Evolutionary conservation across 1,139 yeast genomes (phyloP).

Genomic region (Suhomyces kunorum): DNA sequence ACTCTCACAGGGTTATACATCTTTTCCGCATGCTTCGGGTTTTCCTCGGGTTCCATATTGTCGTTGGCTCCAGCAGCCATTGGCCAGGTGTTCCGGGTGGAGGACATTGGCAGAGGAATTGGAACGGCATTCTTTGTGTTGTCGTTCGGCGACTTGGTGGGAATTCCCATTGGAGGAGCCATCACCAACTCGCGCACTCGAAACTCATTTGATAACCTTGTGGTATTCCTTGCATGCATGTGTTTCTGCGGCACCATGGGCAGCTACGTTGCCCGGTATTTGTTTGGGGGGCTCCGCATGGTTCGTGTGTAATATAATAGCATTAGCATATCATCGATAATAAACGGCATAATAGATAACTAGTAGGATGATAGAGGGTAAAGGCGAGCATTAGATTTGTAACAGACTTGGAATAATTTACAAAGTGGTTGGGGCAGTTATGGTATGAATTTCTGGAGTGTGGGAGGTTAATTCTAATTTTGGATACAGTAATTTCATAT

Average conservation of each 20-base stretch:
- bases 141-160: conserved; percentile 36
- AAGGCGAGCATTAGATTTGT: too few species aligned
- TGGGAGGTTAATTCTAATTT: too few species aligned
- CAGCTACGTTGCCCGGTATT: conserved; percentile 27
- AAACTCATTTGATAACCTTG: conserved; percentile 30
- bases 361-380: too few species aligned
- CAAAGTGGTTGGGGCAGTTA: too few species aligned
- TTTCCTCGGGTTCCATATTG: conserved; percentile 34
- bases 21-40: conserved; percentile 32
- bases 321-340: neutral
- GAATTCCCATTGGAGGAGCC: conserved; percentile 41
- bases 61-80: conserved; percentile 34
- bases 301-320: neutral
- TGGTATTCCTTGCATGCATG: conserved; percentile 28
- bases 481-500: too few species aligned
- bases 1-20: conserved; percentile 26
- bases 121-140: conserved; percentile 39
- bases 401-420: too few species aligned
- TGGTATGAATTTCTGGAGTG: too few species aligned
- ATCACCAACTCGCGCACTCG: conserved; percentile 24
- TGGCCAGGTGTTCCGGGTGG: conserved; percentile 29
- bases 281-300: conserved; percentile 26
- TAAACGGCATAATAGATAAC: neutral
- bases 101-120: conserved; percentile 32
- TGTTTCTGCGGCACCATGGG: conserved; percentile 30